Base-by-base conservation (phyloP, 768 basidiomycete species). In the Suillus luteus region DNA sequence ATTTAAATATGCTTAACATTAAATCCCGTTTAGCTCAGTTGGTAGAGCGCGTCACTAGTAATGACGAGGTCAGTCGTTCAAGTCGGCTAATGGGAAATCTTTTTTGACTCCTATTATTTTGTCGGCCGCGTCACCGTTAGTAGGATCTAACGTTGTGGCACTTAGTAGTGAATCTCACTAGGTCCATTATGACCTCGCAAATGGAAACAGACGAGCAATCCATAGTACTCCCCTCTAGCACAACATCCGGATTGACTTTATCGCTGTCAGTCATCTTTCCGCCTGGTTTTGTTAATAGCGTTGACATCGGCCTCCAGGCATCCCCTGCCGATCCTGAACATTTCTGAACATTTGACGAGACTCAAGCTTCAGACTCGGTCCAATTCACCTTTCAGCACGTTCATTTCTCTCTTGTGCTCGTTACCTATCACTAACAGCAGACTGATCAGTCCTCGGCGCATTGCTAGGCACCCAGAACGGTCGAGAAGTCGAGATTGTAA, bases 401-500 rank as follows among this genome's bases (percentile, higher is more conserved):
- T 15, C 40, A 35, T 51, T 61, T 41, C 44, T 27, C 15, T 31
- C 41, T 44, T 24, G 46, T 35, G 51, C 40, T 61, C 58, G 35
- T 60, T 57, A 11, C n/a, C 3, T 31, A n/a, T 64, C 27, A 27
- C 58, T 15, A 27, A 41, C 22, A 48, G 43, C 19, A 41, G 38
- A 65, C 46, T 40, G 5, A 49, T 55, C 67, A 98, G 97, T 97
- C 54, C 79, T 97, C 62, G 97, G 97, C 12, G 96, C 93, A 15
- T 82, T 99, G 5, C 85, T 99, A 37, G 97, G 97, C 14, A 95
- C 93, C 2, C 95, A 98, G 75, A 90, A 86, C 69, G 96, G 96
- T 24, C 87, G 96, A 65, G 93, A 98, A 70, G 91, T 99, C 31
- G 96, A 99, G 77, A 96, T 99, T 72, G 91, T 96, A 64, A 99